These are phyloP conservation scores for Solanum chmielewskii DNA, from an alignment of 257 asterid species.

Conservation along the genomic window DNA sequence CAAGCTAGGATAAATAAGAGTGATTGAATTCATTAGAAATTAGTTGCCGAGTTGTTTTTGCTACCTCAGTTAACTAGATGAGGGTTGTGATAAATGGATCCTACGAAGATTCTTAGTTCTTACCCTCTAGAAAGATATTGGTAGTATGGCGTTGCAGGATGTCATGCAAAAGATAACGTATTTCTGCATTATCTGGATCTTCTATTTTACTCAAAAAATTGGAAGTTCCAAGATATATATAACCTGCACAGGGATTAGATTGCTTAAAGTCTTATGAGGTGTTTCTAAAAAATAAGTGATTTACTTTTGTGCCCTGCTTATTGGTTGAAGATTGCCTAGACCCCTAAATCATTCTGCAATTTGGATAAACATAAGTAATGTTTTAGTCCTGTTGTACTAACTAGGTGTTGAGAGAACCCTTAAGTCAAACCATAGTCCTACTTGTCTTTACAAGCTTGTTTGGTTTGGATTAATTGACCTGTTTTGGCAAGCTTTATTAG, in stretches of 20 bases:
- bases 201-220: neutral
- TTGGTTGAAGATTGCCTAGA: neutral
- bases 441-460: neutral
- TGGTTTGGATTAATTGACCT: neutral
- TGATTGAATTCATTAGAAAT: neutral
- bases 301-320: neutral
- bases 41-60: neutral
- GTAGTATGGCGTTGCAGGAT: neutral
- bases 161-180: neutral
- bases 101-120: neutral
- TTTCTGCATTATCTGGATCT: neutral
- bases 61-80: neutral
- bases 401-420: neutral
- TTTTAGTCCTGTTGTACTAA: neutral
- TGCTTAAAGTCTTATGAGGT: neutral
- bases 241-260: neutral
- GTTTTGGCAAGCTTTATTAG: neutral
- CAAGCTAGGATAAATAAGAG: neutral
- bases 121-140: neutral
- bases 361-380: neutral
- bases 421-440: neutral
- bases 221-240: neutral
- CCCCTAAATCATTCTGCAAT: neutral
- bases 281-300: neutral
- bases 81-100: neutral